Evolutionary conservation across 164 flowering plant species (phyloP).

Genomic region (Saururus chinensis): DNA sequence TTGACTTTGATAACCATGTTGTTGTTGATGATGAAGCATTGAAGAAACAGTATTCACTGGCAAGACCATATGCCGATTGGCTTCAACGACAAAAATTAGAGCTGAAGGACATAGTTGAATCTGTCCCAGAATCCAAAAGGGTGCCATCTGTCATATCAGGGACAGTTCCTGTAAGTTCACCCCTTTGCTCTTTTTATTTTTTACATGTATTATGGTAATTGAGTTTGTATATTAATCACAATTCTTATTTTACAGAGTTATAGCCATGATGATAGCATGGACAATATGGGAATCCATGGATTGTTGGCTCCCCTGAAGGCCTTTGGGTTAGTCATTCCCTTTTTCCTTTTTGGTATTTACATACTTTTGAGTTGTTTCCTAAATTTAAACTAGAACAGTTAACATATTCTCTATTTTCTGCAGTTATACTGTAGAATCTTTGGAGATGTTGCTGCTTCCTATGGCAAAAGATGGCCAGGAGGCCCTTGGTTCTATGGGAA

Average conservation of each 20-base stretch:
- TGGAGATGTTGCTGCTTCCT: conserved; percentile 93
- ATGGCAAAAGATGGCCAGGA: conserved; percentile 98
- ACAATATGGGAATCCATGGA: conserved; percentile 83
- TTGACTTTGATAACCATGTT: conserved; percentile 91
- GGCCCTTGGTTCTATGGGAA: conserved; percentile 99
- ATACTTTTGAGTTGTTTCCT: neutral
- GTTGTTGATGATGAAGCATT: conserved; percentile 96
- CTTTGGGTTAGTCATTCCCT: conserved; percentile 56
- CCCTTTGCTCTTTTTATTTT: neutral
- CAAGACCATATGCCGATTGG: conserved; percentile 96
- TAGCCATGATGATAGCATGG: conserved; percentile 50
- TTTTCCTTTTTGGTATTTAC: neutral
- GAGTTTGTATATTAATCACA: neutral
- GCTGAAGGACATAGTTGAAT: conserved; percentile 59
- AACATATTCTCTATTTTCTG: conserved; percentile 4
- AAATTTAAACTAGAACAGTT: neutral
- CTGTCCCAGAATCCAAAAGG: conserved; percentile 52
- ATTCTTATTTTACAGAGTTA: conserved; percentile 30
- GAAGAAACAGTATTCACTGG: conserved; percentile 79
- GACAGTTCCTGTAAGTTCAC: conserved; percentile 44
- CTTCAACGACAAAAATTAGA: conserved; percentile 77
- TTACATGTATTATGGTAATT: neutral
- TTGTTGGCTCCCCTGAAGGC: conserved; percentile 86
- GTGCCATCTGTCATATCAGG: conserved; percentile 63
- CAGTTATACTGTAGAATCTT: conserved; percentile 88